Percentiles rank a stretch among this genome's conserved stretches.
Conservation (phyloP, 2,329 filamentous ascomycete genomes). For the Aspergillus sp. region DNA sequence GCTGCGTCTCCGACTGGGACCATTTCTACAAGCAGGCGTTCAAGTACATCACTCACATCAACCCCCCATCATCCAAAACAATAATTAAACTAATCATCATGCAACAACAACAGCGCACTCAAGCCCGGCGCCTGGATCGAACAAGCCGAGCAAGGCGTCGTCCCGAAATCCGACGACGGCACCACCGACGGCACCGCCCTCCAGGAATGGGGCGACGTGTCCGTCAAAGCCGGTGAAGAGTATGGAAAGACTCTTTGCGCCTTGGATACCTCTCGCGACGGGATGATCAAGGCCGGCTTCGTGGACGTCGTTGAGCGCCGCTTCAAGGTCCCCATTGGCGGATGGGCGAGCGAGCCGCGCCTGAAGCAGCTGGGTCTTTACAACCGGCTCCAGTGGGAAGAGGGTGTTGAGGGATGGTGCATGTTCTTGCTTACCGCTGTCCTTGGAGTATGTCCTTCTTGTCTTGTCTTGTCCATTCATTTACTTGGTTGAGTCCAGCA, state of each 20-base stretch:
- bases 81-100: too few species aligned
- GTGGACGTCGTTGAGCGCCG: constrained; percentile 24
- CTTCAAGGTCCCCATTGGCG: constrained; percentile 27
- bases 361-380: constrained; percentile 25
- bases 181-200: constrained; percentile 34
- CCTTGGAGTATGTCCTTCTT: constrained; percentile 23
- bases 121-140: constrained; percentile 40
- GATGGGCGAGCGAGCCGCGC: constrained; percentile 18
- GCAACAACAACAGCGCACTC: constrained; percentile 34
- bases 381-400: constrained; percentile 25
- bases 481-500: too few species aligned
- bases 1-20: constrained; percentile 47
- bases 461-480: too few species aligned
- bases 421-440: constrained; percentile 27
- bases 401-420: constrained; percentile 31
- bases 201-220: constrained; percentile 17
- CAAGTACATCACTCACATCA: constrained; percentile 29
- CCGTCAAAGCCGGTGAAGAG: constrained; percentile 22
- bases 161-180: constrained; percentile 41
- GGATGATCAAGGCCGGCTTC: constrained; percentile 27
- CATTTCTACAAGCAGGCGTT: constrained; percentile 31
- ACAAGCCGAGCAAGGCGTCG: constrained; percentile 42
- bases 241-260: constrained; percentile 29
- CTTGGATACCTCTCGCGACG: constrained; percentile 25
- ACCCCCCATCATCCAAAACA: too few species aligned